Base-by-base conservation (phyloP, 495 filamentous ascomycete genomes). In the Penicillium steckii region DNA sequence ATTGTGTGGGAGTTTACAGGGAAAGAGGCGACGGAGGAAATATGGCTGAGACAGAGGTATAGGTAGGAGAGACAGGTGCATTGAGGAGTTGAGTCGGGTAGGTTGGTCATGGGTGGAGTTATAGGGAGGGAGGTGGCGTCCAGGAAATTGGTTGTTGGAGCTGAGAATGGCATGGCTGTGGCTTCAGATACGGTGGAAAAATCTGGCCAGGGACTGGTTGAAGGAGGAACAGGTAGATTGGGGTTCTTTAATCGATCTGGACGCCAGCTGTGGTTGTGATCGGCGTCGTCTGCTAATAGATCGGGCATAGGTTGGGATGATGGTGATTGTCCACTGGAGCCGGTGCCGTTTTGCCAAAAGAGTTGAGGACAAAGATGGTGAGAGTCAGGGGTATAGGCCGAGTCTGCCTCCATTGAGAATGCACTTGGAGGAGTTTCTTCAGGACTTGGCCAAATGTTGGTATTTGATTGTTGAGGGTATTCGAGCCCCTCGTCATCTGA, bases 1-100 rank as follows among this genome's bases (percentile, higher is more conserved):
- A 88, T 62, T 8, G 83, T 76, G 54, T 75, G 66, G 6, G 65
- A 62, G n/a, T 63, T 70, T 53, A 76, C 57, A 8, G 73, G 73
- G 41, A 75, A 74, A 4, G 73, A 66, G 33, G 66, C 60, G 8
- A 75, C 57, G 19, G 71, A 73, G 30, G 72, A 71, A 10, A 78
- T 65, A 44, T 73, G 72, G 52, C 69, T 74, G 52, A 78, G 71
- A 19, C 68, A 72, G 15, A 78, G 65, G 43, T 78, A 78, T 5
- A 78, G 55, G 42, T 73, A 72, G 23, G 75, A 74, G 19, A 78
- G 51, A 54, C 75, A 78, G 24, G 75, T 60, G 51, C 75, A 78
- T 41, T 71, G 56, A 22, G 60, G 44, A 10, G 51, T 15, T 38
- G 57, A 26, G 15, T 73, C 62, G 33, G 60, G 52, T 9, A 63